Base-by-base conservation (phyloP, 164 flowering plant species). In the Akebia trifoliata region DNA sequence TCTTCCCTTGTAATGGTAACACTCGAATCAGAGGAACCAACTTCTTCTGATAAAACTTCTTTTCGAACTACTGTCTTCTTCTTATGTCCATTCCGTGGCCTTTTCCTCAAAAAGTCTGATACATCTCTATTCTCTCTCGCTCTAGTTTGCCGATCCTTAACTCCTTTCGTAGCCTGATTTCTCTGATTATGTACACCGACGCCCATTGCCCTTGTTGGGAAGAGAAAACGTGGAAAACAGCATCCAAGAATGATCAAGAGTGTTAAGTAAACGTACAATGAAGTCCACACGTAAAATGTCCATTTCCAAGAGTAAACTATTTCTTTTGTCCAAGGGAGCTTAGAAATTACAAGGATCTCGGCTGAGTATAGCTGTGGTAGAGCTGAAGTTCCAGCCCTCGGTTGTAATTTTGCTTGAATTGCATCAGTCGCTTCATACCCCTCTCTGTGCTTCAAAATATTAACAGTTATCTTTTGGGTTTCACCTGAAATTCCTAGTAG, bases 211-310 rank as follows among this genome's bases (percentile, higher is more conserved):
- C 46, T 28, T 6, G 38, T 34, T 1, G 78, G 90, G 34, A 81
- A 78, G n/a, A 81, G 5, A 22, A 86, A 25, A 0, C 76, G 72
- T 58, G 60, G 77, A 30, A 60, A 83, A 62, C 72, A 81, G 52
- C 63, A 69, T 0, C 74, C 31, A 15, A 84, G 64, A 17, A 73
- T 1, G 5, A 76, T 9, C 1, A 91, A 75, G 1, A 86, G 59
- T 43, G 73, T 10, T 2, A 79, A 40, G 67, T 71, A 91, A 0
- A 71, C 42, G 40, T 78, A 75, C 0, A 83, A 11, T 0, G 90
- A 76, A 12, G 80, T 61, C 93, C 96, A 91, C 1, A 88, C 83
- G n/a, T 64, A 84, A 7, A 83, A 67, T 4, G 92, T 86, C 79
- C 80, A 86, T 63, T 78, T 88, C 98, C 98, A 91, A 17, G 62